Base-by-base conservation (phyloP, 2,329 filamentous ascomycete genomes). In the Botryotinia calthae region DNA sequence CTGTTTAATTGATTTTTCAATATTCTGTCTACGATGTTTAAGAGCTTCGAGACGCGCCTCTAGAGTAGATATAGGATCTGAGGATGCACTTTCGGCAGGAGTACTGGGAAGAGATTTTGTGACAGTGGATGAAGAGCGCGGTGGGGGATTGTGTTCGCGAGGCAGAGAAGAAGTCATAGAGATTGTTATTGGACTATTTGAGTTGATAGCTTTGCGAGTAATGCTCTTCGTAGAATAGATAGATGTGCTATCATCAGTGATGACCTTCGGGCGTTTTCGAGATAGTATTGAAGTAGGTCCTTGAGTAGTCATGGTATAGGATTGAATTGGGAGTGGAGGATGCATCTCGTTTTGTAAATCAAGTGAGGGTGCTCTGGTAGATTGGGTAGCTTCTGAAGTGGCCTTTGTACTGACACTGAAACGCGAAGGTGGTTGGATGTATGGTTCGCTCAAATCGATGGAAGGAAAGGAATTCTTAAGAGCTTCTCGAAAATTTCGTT, bases 1-100 rank as follows among this genome's bases (percentile, higher is more conserved):
- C 81, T 95, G 92, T 75, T 87, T 85, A 80, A 96, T 93, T 74
- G 91, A 89, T 37, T 86, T 89, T 79, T 88, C 87, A 78, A 95
- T 88, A 82, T 95, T 95, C 74, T 87, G 84, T 71, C 90, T 88
- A 62, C 92, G 88, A 79, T 92, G 89, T 1, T 85, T 84, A 12
- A 96, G 86, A 66, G 87, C 86, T 59, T 89, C 85, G 44, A 93
- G 87, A 77, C 89, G 87, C 7, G 90, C 88, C 78, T 91, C 88
- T 37, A 96, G 85, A 74, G 87, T 85, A 16, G 88, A 86, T 25
- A 95, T 88, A 42, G 90, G 90, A 79, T 91, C 90, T 51, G 87
- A 84, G 2, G 88, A 85, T 74, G 86, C 84, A 31, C 86, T 80
- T 80, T 93, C 90, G 6, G 88, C 87, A 0, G 91, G 90, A 16